Evolutionary conservation across 2,329 filamentous ascomycete species (phyloP).

Genomic region (Alternaria postmessia): DNA sequence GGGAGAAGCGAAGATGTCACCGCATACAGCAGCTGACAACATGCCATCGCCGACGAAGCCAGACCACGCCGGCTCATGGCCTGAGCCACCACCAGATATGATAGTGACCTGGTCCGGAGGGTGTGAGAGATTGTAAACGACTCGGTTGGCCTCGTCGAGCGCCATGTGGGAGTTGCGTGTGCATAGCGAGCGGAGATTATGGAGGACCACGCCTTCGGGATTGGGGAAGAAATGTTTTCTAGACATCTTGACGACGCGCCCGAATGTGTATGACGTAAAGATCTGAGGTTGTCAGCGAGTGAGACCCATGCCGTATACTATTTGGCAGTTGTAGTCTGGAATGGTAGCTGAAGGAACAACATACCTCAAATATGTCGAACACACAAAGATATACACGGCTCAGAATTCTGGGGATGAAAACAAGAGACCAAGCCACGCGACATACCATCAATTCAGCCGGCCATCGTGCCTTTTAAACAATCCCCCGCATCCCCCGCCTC

Average conservation of each 20-base stretch:
- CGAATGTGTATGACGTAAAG: not conserved
- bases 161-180: slow-evolving; percentile 54
- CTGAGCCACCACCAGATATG: slow-evolving; percentile 58
- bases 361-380: not conserved
- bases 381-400: not conserved
- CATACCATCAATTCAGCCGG: slow-evolving; percentile 16
- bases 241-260: slow-evolving; percentile 53
- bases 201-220: slow-evolving; percentile 60
- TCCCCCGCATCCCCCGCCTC: slow-evolving; percentile 36
- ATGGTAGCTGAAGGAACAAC: not conserved
- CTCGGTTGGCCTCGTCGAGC: slow-evolving; percentile 58
- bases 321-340: not conserved
- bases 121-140: slow-evolving; percentile 58
- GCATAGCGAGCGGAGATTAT: slow-evolving; percentile 58
- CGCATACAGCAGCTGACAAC: slow-evolving; percentile 58
- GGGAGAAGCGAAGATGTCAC: slow-evolving; percentile 60
- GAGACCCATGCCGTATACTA: not conserved
- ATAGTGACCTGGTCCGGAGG: slow-evolving; percentile 55
- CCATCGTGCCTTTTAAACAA: slow-evolving; percentile 27
- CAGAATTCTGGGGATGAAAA: too few relatives aligned
- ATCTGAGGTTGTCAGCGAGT: not conserved
- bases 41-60: slow-evolving; percentile 60
- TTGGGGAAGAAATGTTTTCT: slow-evolving; percentile 64
- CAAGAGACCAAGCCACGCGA: not conserved
- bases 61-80: slow-evolving; percentile 60